Evolutionary conservation across 306 rosid species (phyloP), one percentile per base, ranked within the genome.

Genomic region (Alnus rubra): DNA sequence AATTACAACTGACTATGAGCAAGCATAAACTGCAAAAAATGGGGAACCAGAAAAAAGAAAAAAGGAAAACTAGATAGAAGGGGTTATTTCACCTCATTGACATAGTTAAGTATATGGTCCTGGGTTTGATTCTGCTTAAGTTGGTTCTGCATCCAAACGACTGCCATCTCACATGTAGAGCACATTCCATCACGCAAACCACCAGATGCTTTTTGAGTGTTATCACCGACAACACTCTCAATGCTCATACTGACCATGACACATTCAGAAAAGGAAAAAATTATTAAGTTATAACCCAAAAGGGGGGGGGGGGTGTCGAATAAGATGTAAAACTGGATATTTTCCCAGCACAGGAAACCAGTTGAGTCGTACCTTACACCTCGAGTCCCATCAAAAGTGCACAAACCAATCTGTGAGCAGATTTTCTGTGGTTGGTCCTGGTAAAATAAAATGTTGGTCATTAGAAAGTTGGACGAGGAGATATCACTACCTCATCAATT

Each of bases 111-210:
- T 44, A 90, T 88, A 54, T 19, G 84, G 4, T 90, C 92, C 76
- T 86, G 88, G 56, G 92, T 88, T 82, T 85, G 82, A 35, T 90
- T 89, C 79, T 73, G 82, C 76, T 64, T 81, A 30, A 90, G 83
- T 84, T 88, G 94, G 79, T 84, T 90, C 82, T 88, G 92, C 86
- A 88, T 85, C 92, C 94, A 90, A 42, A 88, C 88, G 67, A 90
- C 94, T 1, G 90, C 78, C 94, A 90, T 84, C 87, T 90, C 94
- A 80, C 90, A 90, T 15, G 84, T 71, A 8, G 88, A 74, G 78
- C 94, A 90, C 76, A 82, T 56, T 30, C 77, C 85, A 72, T 86
- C 87, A 42, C 7, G 80, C 60, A 71, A 31, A 48, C 71, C 86
- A 73, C 71, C 76, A 44, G 87, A 74, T 18, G 75, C 77, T 71